These are phyloP conservation scores for Leucocoprinus sp. DNA, from an alignment of 768 basidiomycete genomes.

Conservation along the genomic window DNA sequence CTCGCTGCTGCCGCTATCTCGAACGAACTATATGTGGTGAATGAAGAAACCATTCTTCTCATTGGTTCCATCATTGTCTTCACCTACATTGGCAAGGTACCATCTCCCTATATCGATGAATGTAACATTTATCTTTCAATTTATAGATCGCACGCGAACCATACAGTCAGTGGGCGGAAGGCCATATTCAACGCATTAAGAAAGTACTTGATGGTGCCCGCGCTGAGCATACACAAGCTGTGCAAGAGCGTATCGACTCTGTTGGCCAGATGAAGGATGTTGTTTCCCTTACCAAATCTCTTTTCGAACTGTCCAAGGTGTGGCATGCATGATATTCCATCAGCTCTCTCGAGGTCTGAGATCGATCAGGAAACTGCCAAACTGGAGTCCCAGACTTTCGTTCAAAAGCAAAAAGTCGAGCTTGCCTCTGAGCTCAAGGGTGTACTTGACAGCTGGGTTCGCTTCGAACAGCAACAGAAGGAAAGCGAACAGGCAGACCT, in stretches of 20 bases:
- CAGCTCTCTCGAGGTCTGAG: neutral
- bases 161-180: constrained; percentile 88
- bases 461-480: constrained; percentile 94
- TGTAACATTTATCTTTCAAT: constrained; percentile 13
- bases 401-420: constrained; percentile 81
- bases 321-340: constrained; percentile 12
- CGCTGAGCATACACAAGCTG: constrained; percentile 84
- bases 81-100: constrained; percentile 72
- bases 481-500: constrained; percentile 94
- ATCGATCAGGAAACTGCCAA: constrained; percentile 80
- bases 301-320: constrained; percentile 91
- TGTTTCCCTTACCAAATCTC: constrained; percentile 78
- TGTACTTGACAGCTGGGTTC: constrained; percentile 96
- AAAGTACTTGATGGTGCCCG: constrained; percentile 75
- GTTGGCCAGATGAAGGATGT: constrained; percentile 96
- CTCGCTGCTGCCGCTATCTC: constrained; percentile 88
- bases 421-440: constrained; percentile 85
- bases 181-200: constrained; percentile 79
- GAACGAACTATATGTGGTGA: constrained; percentile 94
- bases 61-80: constrained; percentile 79
- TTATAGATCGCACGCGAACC: constrained; percentile 70
- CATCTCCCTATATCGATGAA: constrained; percentile 14
- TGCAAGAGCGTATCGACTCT: constrained; percentile 85
- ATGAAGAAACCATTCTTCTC: constrained; percentile 90
- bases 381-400: constrained; percentile 84